These are phyloP conservation scores for Artomyces pyxidatus DNA, from an alignment of 768 basidiomycete genomes.

Conservation along the genomic window DNA sequence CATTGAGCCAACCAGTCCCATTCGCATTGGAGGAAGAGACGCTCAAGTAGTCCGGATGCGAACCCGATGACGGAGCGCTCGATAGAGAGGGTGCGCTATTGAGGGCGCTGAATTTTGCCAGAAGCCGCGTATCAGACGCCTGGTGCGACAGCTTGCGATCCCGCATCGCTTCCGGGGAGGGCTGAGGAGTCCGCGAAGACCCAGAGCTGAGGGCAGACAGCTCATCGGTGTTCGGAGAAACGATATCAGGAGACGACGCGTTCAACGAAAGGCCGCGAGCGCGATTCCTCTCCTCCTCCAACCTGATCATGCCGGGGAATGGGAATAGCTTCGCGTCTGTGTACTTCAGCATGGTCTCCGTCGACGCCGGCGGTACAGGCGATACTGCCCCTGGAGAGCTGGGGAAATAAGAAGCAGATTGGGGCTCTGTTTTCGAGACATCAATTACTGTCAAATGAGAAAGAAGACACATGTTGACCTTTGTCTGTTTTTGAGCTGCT, in stretches of 20 bases:
- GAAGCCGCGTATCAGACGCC: slow-evolving; percentile 58
- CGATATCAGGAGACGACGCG: slow-evolving; percentile 41
- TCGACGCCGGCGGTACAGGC: slow-evolving; percentile 70
- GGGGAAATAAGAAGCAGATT: slow-evolving; percentile 30
- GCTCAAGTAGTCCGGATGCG: slow-evolving; percentile 43
- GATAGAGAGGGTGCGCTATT: slow-evolving; percentile 32
- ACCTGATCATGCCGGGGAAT: slow-evolving; percentile 77
- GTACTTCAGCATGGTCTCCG: slow-evolving; percentile 65
- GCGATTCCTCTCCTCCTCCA: slow-evolving; percentile 61
- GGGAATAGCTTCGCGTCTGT: slow-evolving; percentile 77
- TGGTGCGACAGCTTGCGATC: slow-evolving; percentile 64
- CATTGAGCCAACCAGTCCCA: slow-evolving; percentile 27
- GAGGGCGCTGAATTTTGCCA: slow-evolving; percentile 40
- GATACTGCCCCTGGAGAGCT: slow-evolving; percentile 52
- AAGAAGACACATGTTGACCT: slow-evolving; percentile 3
- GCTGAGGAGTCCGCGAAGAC: slow-evolving; percentile 41
- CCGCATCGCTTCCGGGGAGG: slow-evolving; percentile 40
- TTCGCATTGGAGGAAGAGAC: slow-evolving; percentile 26
- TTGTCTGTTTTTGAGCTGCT: slow-evolving; percentile 10
- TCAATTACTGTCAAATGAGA: slow-evolving; percentile 1
- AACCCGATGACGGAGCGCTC: slow-evolving; percentile 36
- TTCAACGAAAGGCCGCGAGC: slow-evolving; percentile 43
- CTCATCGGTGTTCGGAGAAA: slow-evolving; percentile 38
- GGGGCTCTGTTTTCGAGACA: no score
- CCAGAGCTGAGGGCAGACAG: slow-evolving; percentile 32